phyloP scores from a whole-genome alignment of 2,329 filamentous ascomycete genomes.

The Cladobotryum protrusum region DNA sequence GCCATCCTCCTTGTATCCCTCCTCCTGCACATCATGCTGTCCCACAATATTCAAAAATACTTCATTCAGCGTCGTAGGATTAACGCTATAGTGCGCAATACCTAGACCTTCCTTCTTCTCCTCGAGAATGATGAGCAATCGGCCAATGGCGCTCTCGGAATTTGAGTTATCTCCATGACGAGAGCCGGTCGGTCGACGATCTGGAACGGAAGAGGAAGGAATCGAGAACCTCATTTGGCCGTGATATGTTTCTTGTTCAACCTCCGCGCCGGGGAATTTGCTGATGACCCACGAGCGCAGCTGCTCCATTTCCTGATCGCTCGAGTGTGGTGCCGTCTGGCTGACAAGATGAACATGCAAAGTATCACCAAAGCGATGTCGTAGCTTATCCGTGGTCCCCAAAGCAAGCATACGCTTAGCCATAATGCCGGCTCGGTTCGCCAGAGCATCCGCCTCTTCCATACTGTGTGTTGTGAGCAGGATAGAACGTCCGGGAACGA shows the following conservation, averaged over 20 bases:
- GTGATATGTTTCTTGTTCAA: constrained; percentile 71
- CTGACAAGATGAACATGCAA: constrained; percentile 74
- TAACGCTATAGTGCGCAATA: constrained; percentile 75
- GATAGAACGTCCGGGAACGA: constrained; percentile 60
- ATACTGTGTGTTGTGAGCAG: constrained; percentile 73
- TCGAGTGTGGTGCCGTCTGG: constrained; percentile 62
- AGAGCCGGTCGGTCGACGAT: background rate
- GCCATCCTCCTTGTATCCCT: constrained; percentile 40
- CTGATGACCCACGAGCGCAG: constrained; percentile 60
- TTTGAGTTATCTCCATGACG: background rate
- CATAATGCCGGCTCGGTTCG: constrained; percentile 61
- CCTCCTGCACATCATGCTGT: constrained; percentile 67
- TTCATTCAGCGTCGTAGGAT: constrained; percentile 78
- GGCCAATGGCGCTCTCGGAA: constrained; percentile 48
- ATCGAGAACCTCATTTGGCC: constrained; percentile 82
- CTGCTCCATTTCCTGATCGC: constrained; percentile 56
- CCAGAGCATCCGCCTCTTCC: constrained; percentile 74
- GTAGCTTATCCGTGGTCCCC: constrained; percentile 61
- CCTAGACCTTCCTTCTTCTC: constrained; percentile 58
- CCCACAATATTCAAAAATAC: constrained; percentile 78
- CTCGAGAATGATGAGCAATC: constrained; percentile 65
- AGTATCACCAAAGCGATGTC: constrained; percentile 64
- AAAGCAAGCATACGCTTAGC: constrained; percentile 73
- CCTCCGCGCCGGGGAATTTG: constrained; percentile 57
- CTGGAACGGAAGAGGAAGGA: constrained; percentile 21